A percentile compares a stretch with the other conserved stretches of the same genome.
phyloP scores from a whole-genome alignment of 495 filamentous ascomycete species.

The Emericellopsis terricola region DNA sequence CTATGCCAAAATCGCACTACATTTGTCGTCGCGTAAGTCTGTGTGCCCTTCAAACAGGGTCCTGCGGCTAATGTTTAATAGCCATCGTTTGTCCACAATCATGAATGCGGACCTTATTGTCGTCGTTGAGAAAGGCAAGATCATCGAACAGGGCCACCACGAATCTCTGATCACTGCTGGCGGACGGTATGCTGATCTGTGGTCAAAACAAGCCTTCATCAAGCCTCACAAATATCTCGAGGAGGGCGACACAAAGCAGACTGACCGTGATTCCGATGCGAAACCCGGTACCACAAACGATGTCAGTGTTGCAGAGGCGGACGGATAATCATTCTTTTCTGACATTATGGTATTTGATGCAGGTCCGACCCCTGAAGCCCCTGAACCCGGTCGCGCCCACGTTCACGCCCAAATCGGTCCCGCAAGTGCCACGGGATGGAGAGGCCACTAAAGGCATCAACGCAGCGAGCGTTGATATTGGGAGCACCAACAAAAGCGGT shows the following conservation, averaged over 20 bases:
- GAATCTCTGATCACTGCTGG: slow-evolving; percentile 34
- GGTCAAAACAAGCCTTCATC: slow-evolving; percentile 39
- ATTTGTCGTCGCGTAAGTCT: slow-evolving; percentile 42
- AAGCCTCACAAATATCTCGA: slow-evolving; percentile 27
- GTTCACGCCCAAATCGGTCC: slow-evolving; percentile 31
- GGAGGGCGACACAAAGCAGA: slow-evolving; percentile 3
- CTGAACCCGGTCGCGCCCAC: slow-evolving; percentile 37
- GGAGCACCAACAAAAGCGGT: background rate
- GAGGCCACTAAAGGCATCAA: too few relatives aligned
- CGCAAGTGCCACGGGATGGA: too few relatives aligned
- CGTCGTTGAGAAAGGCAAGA: slow-evolving; percentile 44
- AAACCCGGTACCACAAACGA: slow-evolving; percentile 8
- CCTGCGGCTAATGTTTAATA: slow-evolving; percentile 5
- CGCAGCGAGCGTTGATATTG: background rate
- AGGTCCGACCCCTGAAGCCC: too few relatives aligned
- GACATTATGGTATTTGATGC: too few relatives aligned
- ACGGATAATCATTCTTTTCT: slow-evolving; percentile 24
- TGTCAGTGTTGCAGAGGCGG: slow-evolving; percentile 29
- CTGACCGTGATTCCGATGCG: too few relatives aligned
- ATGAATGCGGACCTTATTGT: slow-evolving; percentile 52
- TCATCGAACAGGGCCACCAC: slow-evolving; percentile 47
- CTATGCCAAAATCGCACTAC: slow-evolving; percentile 40
- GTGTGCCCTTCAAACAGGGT: background rate
- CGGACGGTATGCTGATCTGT: slow-evolving; percentile 45
- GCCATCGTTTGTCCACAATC: slow-evolving; percentile 50